Evolutionary conservation across 2,329 filamentous ascomycete genomes (phyloP), one percentile per base, ranked within the genome.

Genomic region (Cladosporium velox): DNA sequence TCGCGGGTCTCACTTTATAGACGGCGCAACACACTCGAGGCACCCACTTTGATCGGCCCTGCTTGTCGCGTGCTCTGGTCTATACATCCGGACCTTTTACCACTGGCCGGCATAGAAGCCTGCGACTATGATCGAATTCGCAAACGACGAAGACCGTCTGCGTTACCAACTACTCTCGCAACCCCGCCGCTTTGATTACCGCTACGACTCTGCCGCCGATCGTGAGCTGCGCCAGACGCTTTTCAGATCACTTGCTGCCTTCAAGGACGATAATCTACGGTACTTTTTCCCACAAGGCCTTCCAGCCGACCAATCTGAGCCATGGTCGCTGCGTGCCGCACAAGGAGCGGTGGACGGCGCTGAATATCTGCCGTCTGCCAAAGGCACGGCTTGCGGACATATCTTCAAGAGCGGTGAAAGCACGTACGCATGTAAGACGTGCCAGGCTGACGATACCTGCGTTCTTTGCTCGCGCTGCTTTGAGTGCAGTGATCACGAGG

Each of bases 351-450:
- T 92, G 66, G 93, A 97, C 75, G 94, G 95, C 12, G 92, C 94
- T 35, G 96, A 99, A 78, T 99, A 98, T 77, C 95, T 92, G 24
- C 91, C 94, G 71, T 90, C 91, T 7, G 95, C 95, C 15, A 88
- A 92, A 71, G 95, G 96, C 65, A 96, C 96, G 79, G 90, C 93
- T 57, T 99, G 95, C 77, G 96, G 95, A 4, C 96, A 99, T 81
- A 98, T 99, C 69, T 97, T 99, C 85, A 94, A 94, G 79, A 86
- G 87, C 15, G 95, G 94, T 60, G 95, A 99, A 82, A 93, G 93
- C 65, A 94, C 92, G 67, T 99, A 98, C 78, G 87, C 90, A 73
- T 99, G 95, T 84, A 91, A 93, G 76, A 98, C 94, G 11, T 99
- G 95, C 79, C 92, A 92, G 58, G 88, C 90, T 54, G 96, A 99